Conservation (phyloP, 768 basidiomycete species). For the Trametes sanguinea region DNA sequence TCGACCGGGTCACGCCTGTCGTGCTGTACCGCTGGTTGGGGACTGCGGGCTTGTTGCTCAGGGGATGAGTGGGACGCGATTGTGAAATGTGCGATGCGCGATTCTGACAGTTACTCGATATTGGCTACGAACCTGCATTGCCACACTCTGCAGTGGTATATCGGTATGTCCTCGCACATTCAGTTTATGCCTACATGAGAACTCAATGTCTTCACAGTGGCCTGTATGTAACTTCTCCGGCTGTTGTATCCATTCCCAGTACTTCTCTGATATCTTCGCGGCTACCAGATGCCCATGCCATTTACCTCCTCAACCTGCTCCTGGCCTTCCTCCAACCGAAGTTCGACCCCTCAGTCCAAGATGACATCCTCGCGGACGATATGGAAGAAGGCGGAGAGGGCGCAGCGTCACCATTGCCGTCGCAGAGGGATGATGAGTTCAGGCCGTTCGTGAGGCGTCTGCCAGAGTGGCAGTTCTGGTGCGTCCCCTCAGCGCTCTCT, state of each 20-base stretch:
- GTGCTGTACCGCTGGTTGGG: slow-evolving; percentile 84
- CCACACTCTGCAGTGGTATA: slow-evolving; percentile 71
- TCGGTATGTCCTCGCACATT: slow-evolving; percentile 56
- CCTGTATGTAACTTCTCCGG: slow-evolving; percentile 55
- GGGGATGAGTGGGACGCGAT: slow-evolving; percentile 64
- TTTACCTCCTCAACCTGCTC: slow-evolving; percentile 94
- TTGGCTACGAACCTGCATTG: too few species aligned
- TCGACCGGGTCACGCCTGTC: slow-evolving; percentile 94
- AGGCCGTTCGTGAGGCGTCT: slow-evolving; percentile 93
- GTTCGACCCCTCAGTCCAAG: slow-evolving; percentile 95
- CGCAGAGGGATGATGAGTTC: slow-evolving; percentile 89
- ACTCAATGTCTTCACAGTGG: slow-evolving; percentile 43
- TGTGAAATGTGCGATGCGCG: not conserved
- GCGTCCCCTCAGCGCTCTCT: slow-evolving; percentile 26
- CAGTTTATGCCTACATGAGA: not conserved
- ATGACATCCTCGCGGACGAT: slow-evolving; percentile 91
- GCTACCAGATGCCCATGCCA: slow-evolving; percentile 78
- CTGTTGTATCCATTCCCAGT: not conserved
- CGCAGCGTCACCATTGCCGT: slow-evolving; percentile 58
- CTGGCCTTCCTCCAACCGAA: slow-evolving; percentile 97
- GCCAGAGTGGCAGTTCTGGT: slow-evolving; percentile 98
- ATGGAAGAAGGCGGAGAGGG: slow-evolving; percentile 86
- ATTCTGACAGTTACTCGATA: not conserved
- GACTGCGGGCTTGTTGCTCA: slow-evolving; percentile 77
- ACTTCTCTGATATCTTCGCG: slow-evolving; percentile 5